Conservation (phyloP, 495 filamentous ascomycete species). For the Lasiosphaeria ovina region DNA sequence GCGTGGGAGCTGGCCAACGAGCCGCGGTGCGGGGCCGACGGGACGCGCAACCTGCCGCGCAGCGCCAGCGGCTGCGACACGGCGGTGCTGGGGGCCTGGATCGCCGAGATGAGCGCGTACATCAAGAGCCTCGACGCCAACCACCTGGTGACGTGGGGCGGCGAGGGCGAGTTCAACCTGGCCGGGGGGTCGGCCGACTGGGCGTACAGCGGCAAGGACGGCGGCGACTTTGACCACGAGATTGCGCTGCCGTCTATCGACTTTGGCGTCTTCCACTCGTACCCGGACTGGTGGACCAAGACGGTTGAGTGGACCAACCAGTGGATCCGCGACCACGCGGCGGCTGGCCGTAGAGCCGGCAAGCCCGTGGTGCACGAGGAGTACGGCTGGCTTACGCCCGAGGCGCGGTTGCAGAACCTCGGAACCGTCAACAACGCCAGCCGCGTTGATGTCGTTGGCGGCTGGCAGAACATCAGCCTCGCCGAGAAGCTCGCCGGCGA, state of each 20-base stretch:
- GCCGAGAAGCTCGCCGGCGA: constrained; percentile 53
- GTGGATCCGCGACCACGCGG: constrained; percentile 63
- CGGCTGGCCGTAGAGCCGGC: constrained; percentile 50
- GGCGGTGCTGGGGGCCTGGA: constrained; percentile 44
- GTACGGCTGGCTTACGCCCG: constrained; percentile 54
- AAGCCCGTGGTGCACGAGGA: constrained; percentile 72
- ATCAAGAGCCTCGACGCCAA: constrained; percentile 50
- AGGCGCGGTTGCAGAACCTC: constrained; percentile 37
- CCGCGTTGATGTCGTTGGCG: constrained; percentile 45
- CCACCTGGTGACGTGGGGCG: constrained; percentile 53
- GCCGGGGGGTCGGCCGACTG: constrained; percentile 48
- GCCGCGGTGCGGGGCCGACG: constrained; percentile 46
- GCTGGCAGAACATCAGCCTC: constrained; percentile 59
- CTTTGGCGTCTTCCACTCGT: constrained; percentile 67
- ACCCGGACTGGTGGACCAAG: constrained; percentile 53
- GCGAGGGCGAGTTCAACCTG: constrained; percentile 47
- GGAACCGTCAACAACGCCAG: constrained; percentile 34
- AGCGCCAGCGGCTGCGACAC: constrained; percentile 40
- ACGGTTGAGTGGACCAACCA: constrained; percentile 45
- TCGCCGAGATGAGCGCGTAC: constrained; percentile 45
- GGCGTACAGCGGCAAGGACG: constrained; percentile 58
- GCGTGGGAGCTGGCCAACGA: constrained; percentile 59
- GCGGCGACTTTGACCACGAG: constrained; percentile 63
- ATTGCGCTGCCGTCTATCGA: constrained; percentile 58
- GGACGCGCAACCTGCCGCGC: constrained; percentile 40